Evolutionary conservation across 768 basidiomycete species (phyloP), one percentile per base, ranked within the genome.

Genomic region (Rhizopogon rudus): DNA sequence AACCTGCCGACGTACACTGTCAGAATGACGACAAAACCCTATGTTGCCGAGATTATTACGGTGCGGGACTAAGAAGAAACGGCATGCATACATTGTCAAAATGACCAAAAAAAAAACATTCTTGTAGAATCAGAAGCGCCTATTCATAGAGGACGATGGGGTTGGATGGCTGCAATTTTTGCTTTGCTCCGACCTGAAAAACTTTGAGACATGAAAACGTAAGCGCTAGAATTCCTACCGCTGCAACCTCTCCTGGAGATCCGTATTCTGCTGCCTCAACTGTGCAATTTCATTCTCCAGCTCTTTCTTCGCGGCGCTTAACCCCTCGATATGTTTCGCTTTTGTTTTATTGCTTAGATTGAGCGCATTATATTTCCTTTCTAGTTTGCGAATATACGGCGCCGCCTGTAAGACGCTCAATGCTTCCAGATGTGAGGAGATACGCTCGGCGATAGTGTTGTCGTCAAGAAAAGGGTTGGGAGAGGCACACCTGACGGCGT

Each of bases 321-420:
- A 8, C 10, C n/a, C n/a, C 4, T 40, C 52, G 2, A 69, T 63
- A 0, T 20, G 43, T 28, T 42, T 62, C 33, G 63, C 63, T 57
- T 77, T 78, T 4, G 63, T 64, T 3, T 63, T 61, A 13, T 69
- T 71, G 25, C 71, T 68, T 43, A 71, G 68, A 43, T 69, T 70
- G 45, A 73, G 64, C 20, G 76, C 74, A 8, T 60, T 59, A 9
- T 66, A 57, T 53, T 71, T 72, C 39, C 73, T 67, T 56, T 81
- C 76, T 39, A 80, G 67, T 51, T 67, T 70, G 35, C 56, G 56
- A 41, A 79, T 64, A 48, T 75, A 71, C 8, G 65, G 62, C 41
- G 58, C 53, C 0, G 71, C 40, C 13, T 43, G 50, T 31, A 65
- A 50, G 14, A 63, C 58, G 1, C 56, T 48, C 1, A 67, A n/a